Conservation (phyloP, 805 yeast genomes). For the Priceomyces haplophilus region DNA sequence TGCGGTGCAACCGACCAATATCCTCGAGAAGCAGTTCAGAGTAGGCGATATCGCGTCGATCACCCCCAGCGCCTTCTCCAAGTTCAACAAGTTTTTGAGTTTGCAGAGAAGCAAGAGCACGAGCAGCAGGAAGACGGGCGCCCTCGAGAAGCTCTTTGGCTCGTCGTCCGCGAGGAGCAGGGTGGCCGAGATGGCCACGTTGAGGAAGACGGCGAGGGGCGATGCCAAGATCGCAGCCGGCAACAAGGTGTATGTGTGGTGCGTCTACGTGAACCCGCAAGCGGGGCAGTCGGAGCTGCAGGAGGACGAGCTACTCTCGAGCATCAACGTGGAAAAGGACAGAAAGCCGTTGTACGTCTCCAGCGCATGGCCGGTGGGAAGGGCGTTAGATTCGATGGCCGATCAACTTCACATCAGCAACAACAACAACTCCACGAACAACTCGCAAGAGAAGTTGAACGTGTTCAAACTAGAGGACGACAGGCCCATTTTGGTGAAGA, state of each 20-base stretch:
- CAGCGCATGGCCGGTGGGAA: conserved; percentile 58
- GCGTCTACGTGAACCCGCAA: conserved; percentile 35
- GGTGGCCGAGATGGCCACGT: conserved; percentile 24
- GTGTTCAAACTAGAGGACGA: conserved; percentile 37
- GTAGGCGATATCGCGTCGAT: conserved; percentile 26
- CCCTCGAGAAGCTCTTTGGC: conserved; percentile 7
- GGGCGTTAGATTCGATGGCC: conserved; percentile 53
- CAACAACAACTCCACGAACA: conserved; percentile 45
- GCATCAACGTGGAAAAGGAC: conserved; percentile 25
- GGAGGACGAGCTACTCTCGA: conserved; percentile 23
- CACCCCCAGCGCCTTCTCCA: conserved; percentile 23
- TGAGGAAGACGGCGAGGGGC: conserved; percentile 52
- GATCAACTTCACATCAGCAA: conserved; percentile 46
- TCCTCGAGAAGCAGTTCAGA: conserved; percentile 22
- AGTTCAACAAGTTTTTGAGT: conserved; percentile 25
- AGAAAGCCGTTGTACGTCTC: conserved; percentile 45
- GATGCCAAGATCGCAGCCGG: conserved; percentile 40
- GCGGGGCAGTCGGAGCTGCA: conserved; percentile 13
- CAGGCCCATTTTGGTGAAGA: conserved; percentile 27
- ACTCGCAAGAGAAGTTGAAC: conserved; percentile 40
- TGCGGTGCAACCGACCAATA: conserved; percentile 22
- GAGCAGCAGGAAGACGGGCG: conserved; percentile 6
- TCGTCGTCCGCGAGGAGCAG: not conserved
- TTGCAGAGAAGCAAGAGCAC: conserved; percentile 17
- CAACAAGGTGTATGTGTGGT: conserved; percentile 52